phyloP scores from a whole-genome alignment of 345 rosid genomes.

The Carallia pectinifolia region DNA sequence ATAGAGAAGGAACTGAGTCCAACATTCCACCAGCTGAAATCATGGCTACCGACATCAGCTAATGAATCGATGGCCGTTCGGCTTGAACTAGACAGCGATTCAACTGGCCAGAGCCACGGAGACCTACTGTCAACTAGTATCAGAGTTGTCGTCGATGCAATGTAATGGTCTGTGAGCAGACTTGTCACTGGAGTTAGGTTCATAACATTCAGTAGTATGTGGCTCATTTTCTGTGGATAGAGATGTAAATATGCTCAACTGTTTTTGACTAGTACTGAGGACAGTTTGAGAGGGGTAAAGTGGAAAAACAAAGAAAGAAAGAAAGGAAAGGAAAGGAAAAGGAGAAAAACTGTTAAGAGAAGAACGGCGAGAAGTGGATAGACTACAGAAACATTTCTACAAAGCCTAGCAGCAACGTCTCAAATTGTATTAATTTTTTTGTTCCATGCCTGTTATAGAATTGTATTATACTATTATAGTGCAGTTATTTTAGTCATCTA shows the following conservation, averaged over 20 bases:
- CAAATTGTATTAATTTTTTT: not conserved
- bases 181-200: not conserved
- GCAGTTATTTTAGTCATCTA: too few species aligned
- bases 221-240: not conserved
- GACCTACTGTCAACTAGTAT: slow-evolving; percentile 64
- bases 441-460: too few species aligned
- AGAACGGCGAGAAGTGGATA: not conserved
- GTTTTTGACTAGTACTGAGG: not conserved
- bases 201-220: not conserved
- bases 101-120: slow-evolving; percentile 36
- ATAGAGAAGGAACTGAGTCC: slow-evolving; percentile 64
- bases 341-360: not conserved
- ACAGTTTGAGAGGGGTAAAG: not conserved
- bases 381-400: not conserved
- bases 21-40: slow-evolving; percentile 54
- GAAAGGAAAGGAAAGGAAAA: not conserved
- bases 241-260: not conserved
- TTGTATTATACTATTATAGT: too few species aligned
- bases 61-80: slow-evolving; percentile 40
- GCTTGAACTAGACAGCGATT: slow-evolving; percentile 51
- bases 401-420: not conserved
- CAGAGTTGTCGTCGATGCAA: slow-evolving; percentile 51
- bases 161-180: slow-evolving; percentile 17
- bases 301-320: not conserved
- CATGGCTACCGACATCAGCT: slow-evolving; percentile 25